Conservation (phyloP, 1,139 yeast genomes). For the Lodderomyces metapsilosis region DNA sequence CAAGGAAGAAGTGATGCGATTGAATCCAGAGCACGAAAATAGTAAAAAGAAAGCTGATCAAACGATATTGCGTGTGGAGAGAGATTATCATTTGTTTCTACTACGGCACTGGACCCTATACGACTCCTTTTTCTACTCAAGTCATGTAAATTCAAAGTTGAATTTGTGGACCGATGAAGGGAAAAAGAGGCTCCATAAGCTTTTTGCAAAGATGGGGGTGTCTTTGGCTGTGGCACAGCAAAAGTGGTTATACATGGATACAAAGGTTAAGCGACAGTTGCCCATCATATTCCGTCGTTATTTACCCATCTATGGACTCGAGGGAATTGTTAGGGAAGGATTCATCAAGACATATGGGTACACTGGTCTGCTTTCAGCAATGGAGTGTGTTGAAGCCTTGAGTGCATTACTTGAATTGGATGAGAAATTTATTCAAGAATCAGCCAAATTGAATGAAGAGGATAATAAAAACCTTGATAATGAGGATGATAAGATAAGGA, state of each 20-base stretch:
- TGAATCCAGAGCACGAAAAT: slow-evolving; percentile 36
- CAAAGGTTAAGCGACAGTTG: slow-evolving; percentile 70
- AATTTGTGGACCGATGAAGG: slow-evolving; percentile 93
- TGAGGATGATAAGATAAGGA: slow-evolving; percentile 39
- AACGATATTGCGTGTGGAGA: slow-evolving; percentile 62
- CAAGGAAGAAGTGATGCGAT: slow-evolving; percentile 79
- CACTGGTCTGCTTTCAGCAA: slow-evolving; percentile 84
- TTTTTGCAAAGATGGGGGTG: slow-evolving; percentile 96
- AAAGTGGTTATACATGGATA: slow-evolving; percentile 89
- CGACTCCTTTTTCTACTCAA: slow-evolving; percentile 86
- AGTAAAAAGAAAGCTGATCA: slow-evolving; percentile 56
- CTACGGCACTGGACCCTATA: slow-evolving; percentile 92
- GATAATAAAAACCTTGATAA: slow-evolving; percentile 19
- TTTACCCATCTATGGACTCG: slow-evolving; percentile 69
- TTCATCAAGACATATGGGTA: slow-evolving; percentile 84
- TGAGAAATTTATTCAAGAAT: slow-evolving; percentile 24
- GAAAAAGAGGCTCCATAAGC: slow-evolving; percentile 75
- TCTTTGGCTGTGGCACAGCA: slow-evolving; percentile 86
- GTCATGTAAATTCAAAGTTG: slow-evolving; percentile 84
- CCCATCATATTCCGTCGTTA: slow-evolving; percentile 65
- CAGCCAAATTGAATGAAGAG: slow-evolving; percentile 16
- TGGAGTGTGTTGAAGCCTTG: slow-evolving; percentile 88
- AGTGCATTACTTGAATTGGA: slow-evolving; percentile 81
- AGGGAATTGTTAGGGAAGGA: slow-evolving; percentile 82
- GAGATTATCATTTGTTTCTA: slow-evolving; percentile 82